Conservation (phyloP, 176 grass and related monocot species). For the Zoysia japonica region DNA sequence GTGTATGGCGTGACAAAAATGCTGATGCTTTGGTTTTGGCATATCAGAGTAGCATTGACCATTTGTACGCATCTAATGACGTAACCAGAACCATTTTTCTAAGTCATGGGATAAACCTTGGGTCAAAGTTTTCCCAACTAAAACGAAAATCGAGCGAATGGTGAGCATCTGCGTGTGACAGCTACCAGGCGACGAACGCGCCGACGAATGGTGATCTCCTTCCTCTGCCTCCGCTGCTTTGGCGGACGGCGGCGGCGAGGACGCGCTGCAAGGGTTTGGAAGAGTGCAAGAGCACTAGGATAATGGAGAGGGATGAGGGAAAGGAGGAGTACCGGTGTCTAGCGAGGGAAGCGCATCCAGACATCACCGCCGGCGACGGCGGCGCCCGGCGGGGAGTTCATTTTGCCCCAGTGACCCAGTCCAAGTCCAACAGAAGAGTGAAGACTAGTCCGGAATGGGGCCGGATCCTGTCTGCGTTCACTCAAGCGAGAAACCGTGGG, state of each 20-base stretch:
- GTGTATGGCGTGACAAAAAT: conserved; percentile 9
- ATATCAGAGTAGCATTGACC: conserved; percentile 1
- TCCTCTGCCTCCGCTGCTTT: not conserved
- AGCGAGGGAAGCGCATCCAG: too few relatives aligned
- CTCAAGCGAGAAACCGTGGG: too few relatives aligned
- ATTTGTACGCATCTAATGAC: conserved; percentile 33
- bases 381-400: too few relatives aligned
- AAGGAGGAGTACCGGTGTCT: too few relatives aligned
- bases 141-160: conserved; percentile 21
- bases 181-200: conserved; percentile 17
- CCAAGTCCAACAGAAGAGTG: too few relatives aligned
- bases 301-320: too few relatives aligned
- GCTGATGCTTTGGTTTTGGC: not conserved
- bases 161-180: conserved; percentile 11
- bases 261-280: conserved; percentile 38
- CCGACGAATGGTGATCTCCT: not conserved
- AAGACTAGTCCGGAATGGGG: too few relatives aligned
- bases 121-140: conserved; percentile 17
- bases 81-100: not conserved
- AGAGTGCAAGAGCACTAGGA: not conserved
- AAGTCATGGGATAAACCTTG: not conserved
- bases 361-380: too few relatives aligned
- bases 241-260: not conserved
- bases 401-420: too few relatives aligned
- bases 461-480: too few relatives aligned